A percentile compares a stretch with the other conserved stretches of the same genome.
phyloP scores from a whole-genome alignment of 495 filamentous ascomycete species.

The Penicillium pancosmium region DNA sequence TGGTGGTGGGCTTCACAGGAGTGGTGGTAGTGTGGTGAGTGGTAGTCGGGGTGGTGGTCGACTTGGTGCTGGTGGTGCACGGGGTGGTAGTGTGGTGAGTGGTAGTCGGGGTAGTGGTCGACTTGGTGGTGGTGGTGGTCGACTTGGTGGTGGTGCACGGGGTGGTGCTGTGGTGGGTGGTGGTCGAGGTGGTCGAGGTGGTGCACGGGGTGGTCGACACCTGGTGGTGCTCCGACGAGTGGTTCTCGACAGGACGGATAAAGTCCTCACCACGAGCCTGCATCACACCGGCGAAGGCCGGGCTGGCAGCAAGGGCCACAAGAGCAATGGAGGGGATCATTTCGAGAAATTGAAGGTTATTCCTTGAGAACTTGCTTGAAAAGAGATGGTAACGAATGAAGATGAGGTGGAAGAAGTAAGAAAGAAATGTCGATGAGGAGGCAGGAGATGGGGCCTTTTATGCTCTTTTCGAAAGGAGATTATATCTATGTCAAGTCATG shows the following conservation, averaged over 20 bases:
- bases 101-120: conserved; percentile 11
- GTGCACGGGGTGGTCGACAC: conserved; percentile 4
- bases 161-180: conserved; percentile 12
- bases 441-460: conserved; percentile 35
- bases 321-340: conserved; percentile 48
- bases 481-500: conserved; percentile 16
- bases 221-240: neutral
- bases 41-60: neutral
- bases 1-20: conserved; percentile 25
- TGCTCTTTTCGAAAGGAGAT: conserved; percentile 17
- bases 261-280: conserved; percentile 31
- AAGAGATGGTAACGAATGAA: conserved; percentile 42
- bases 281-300: conserved; percentile 46
- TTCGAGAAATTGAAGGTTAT: conserved; percentile 32
- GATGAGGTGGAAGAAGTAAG: conserved; percentile 28
- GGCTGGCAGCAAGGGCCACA: conserved; percentile 43
- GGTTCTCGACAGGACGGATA: conserved; percentile 9
- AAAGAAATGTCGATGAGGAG: conserved; percentile 11
- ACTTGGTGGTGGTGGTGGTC: conserved; percentile 16
- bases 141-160: conserved; percentile 23
- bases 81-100: conserved; percentile 2
- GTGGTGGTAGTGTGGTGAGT: conserved; percentile 15
- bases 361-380: conserved; percentile 24
- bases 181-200: conserved; percentile 9
- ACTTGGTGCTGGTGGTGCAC: conserved; percentile 4